phyloP scores from a whole-genome alignment of 2,329 filamentous ascomycete species.

The Rutstroemia sydowiana region DNA sequence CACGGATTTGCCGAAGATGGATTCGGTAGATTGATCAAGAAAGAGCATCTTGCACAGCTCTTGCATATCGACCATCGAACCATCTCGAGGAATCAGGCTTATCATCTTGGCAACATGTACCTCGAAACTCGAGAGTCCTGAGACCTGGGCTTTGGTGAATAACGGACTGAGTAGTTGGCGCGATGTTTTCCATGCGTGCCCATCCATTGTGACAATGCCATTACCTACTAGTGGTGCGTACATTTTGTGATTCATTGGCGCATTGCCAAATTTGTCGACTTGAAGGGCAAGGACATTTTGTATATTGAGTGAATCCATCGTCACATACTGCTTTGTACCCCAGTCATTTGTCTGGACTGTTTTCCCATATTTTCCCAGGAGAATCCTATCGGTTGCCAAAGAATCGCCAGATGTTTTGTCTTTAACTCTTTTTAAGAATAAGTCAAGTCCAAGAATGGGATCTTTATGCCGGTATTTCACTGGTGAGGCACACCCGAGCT shows the following conservation, averaged over 20 bases:
- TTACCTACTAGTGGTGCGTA: not conserved
- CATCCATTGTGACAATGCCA: not conserved
- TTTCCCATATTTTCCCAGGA: conserved; percentile 9
- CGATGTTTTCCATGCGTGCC: not conserved
- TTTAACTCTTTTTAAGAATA: not conserved
- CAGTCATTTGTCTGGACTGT: conserved; percentile 6
- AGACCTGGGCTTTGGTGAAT: conserved; percentile 48
- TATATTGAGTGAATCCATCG: not conserved
- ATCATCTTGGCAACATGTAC: conserved; percentile 58
- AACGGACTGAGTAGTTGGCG: conserved; percentile 31
- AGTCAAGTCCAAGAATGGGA: not conserved
- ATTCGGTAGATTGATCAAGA: conserved; percentile 41
- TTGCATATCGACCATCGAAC: conserved; percentile 52
- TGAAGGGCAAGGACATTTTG: not conserved
- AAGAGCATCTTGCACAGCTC: conserved; percentile 45
- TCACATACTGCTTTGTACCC: conserved; percentile 9
- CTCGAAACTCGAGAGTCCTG: conserved; percentile 65
- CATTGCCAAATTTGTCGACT: not conserved
- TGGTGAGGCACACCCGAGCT: not conserved
- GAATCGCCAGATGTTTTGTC: not conserved
- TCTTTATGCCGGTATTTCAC: not conserved
- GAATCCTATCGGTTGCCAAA: conserved; percentile 1
- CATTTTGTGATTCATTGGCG: not conserved
- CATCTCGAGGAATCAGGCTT: conserved; percentile 48
- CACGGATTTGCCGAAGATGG: conserved; percentile 13